These are phyloP conservation scores for Leccinum incarnatum DNA, from an alignment of 768 basidiomycete species.

Conservation along the genomic window DNA sequence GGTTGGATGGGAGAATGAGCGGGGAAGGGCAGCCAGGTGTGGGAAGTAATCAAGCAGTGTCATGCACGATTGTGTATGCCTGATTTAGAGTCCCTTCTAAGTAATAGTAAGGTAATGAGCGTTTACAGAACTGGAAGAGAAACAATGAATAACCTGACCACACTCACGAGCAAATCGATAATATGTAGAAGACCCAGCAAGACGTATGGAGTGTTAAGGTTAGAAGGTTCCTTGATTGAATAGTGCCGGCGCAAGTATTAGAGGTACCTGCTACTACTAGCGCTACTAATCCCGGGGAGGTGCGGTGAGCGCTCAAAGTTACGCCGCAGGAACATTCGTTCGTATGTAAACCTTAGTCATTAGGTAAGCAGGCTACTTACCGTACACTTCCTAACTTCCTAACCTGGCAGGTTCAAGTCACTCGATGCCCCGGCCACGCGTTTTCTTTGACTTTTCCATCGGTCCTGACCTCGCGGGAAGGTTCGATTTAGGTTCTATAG, in stretches of 20 bases:
- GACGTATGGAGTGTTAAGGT: neutral
- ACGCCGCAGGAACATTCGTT: neutral
- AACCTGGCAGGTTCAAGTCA: neutral
- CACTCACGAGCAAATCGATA: neutral
- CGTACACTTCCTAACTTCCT: neutral
- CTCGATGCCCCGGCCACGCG: constrained; percentile 54
- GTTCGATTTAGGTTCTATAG: constrained; percentile 31
- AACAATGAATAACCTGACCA: constrained; percentile 6
- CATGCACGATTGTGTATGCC: constrained; percentile 4
- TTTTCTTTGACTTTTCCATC: constrained; percentile 66
- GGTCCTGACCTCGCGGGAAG: constrained; percentile 53
- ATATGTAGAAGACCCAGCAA: neutral
- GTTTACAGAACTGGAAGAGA: neutral
- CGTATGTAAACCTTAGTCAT: neutral
- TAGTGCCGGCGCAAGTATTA: neutral
- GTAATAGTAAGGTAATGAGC: constrained; percentile 2
- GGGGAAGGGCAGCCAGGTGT: constrained; percentile 12
- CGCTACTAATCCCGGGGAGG: neutral
- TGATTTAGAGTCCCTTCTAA: constrained; percentile 6
- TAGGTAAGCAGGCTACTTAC: constrained; percentile 11
- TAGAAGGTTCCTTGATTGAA: neutral
- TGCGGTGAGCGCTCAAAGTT: neutral
- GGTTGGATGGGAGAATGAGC: constrained; percentile 10
- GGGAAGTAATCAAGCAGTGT: constrained; percentile 22
- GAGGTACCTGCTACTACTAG: neutral